phyloP scores from a whole-genome alignment of 805 yeast genomes.

The Dipodascopsis uninucleata region DNA sequence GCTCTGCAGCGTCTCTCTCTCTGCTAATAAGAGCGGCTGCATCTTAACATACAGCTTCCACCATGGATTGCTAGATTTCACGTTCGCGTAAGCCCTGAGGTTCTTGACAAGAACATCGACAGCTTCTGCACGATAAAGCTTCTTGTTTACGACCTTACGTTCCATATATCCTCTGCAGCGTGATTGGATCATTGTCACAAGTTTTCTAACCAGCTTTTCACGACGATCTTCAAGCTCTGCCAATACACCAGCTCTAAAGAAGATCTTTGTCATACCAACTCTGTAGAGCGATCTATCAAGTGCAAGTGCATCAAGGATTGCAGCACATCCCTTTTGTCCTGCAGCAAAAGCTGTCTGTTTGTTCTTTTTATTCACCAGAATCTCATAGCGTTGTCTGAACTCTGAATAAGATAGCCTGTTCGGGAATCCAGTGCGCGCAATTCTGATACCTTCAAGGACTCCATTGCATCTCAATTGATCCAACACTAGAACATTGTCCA shows the following conservation, averaged over 20 bases:
- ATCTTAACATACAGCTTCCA: conserved; percentile 63
- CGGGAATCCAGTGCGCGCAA: conserved; percentile 96
- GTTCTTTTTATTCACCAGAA: conserved; percentile 45
- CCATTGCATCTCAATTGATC: conserved; percentile 95
- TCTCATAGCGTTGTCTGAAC: conserved; percentile 68
- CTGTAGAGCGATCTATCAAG: conserved; percentile 59
- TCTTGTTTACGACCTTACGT: conserved; percentile 47
- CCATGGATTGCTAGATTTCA: conserved; percentile 65
- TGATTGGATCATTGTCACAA: conserved; percentile 62
- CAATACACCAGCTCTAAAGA: conserved; percentile 71
- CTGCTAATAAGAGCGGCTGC: conserved; percentile 70
- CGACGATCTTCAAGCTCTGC: conserved; percentile 76
- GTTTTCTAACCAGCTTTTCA: conserved; percentile 55
- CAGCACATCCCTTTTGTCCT: conserved; percentile 64
- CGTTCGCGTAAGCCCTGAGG: conserved; percentile 49
- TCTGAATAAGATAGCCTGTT: conserved; percentile 82
- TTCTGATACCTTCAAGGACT: conserved; percentile 95
- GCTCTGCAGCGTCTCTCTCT: conserved; percentile 47
- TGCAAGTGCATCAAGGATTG: conserved; percentile 58
- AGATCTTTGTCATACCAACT: conserved; percentile 68
- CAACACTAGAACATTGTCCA: conserved; percentile 72
- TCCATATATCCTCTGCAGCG: conserved; percentile 58
- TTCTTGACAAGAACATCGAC: conserved; percentile 64
- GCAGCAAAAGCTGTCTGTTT: conserved; percentile 37
- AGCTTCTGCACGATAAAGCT: conserved; percentile 63